These are phyloP conservation scores for Mariannaea sp. DNA, from an alignment of 2,329 filamentous ascomycete species.

Conservation along the genomic window DNA sequence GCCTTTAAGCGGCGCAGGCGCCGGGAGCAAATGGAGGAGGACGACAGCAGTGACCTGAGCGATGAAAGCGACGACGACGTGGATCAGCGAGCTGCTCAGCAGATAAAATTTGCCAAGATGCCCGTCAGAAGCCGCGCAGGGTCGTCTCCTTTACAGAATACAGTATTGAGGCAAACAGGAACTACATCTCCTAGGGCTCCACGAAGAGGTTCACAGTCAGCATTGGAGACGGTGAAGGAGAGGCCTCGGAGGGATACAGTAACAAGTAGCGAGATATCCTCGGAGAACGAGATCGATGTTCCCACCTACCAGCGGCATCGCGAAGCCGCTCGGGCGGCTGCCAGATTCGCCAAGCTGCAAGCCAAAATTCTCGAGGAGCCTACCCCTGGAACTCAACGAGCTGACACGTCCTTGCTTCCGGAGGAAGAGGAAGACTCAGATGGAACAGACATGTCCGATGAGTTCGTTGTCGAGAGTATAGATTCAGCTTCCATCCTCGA, in stretches of 20 bases:
- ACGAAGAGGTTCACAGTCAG: constrained; percentile 72
- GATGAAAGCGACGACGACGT: constrained; percentile 83
- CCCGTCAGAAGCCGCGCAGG: constrained; percentile 83
- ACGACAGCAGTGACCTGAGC: constrained; percentile 83
- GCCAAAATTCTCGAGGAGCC: constrained; percentile 48
- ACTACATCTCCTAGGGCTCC: constrained; percentile 54
- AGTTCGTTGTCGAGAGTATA: constrained; percentile 65
- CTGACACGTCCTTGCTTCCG: constrained; percentile 57
- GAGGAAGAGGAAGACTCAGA: constrained; percentile 66
- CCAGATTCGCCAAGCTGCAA: constrained; percentile 46
- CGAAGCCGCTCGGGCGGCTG: constrained; percentile 63
- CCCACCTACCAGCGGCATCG: constrained; percentile 67
- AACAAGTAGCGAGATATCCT: constrained; percentile 82
- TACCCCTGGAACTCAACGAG: constrained; percentile 47
- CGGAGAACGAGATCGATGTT: constrained; percentile 77
- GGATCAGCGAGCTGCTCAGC: constrained; percentile 77
- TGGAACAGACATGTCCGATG: constrained; percentile 66
- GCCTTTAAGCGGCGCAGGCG: constrained; percentile 69
- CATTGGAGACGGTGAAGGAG: constrained; percentile 71
- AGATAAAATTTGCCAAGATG: constrained; percentile 97
- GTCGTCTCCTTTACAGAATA: constrained; percentile 81
- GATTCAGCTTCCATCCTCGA: constrained; percentile 75
- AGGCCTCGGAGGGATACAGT: constrained; percentile 74
- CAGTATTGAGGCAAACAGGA: constrained; percentile 60
- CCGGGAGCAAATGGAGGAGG: constrained; percentile 78